Evolutionary conservation across 768 basidiomycete genomes (phyloP).

Genomic region (Amanita phalloides): DNA sequence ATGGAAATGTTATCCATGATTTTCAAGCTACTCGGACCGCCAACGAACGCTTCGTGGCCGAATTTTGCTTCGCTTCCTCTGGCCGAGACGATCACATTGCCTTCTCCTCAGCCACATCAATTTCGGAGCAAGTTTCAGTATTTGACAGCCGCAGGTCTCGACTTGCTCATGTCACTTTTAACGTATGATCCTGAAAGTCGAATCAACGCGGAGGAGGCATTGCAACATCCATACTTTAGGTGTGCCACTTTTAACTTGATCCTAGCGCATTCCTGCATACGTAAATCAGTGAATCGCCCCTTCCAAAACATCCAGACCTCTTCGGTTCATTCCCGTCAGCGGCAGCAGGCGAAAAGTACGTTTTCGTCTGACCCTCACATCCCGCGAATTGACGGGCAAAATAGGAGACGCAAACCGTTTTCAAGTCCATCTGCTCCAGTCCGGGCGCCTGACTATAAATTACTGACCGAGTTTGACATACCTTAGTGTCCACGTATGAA

Average conservation of each 20-base stretch:
- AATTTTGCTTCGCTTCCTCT: constrained; percentile 72
- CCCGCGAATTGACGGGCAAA: constrained; percentile 3
- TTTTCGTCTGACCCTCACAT: constrained; percentile 5
- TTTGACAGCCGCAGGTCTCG: constrained; percentile 74
- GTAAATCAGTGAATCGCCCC: constrained; percentile 68
- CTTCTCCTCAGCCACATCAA: constrained; percentile 62
- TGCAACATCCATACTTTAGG: constrained; percentile 90
- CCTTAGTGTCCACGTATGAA: constrained; percentile 9
- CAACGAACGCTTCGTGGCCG: constrained; percentile 80
- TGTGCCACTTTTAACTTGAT: constrained; percentile 21
- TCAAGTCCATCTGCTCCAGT: constrained; percentile 73
- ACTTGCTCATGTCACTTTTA: constrained; percentile 71
- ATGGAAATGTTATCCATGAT: constrained; percentile 90
- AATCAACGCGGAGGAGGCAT: constrained; percentile 82
- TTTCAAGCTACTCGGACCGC: constrained; percentile 91
- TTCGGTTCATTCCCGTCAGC: constrained; percentile 94
- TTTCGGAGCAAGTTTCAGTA: constrained; percentile 83
- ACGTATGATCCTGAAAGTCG: constrained; percentile 84
- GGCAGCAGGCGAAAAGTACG: constrained; percentile 92
- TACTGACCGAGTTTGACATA: constrained; percentile 54
- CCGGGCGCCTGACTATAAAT: constrained; percentile 59
- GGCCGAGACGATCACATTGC: constrained; percentile 67
- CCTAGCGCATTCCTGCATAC: neutral
- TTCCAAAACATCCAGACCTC: constrained; percentile 92
- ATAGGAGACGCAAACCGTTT: constrained; percentile 66